Evolutionary conservation across 345 rosid species (phyloP).

Genomic region (Crucihimalaya himalaica): DNA sequence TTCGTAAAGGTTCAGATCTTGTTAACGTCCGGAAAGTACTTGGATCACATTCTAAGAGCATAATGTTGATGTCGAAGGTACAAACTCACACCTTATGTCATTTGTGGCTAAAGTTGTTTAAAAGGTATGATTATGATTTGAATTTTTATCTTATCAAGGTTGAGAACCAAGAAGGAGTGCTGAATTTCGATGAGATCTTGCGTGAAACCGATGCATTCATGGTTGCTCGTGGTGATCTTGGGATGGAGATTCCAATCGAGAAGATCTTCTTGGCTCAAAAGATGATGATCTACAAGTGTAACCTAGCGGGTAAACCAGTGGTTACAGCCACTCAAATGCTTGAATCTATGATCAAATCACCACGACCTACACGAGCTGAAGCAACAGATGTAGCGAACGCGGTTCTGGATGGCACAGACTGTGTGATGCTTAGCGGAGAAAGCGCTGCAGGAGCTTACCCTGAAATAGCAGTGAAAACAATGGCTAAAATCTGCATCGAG

Average conservation of each 20-base stretch:
- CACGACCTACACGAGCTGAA: constrained; percentile 28
- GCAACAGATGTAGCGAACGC: constrained; percentile 32
- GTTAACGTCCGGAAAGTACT: constrained; percentile 52
- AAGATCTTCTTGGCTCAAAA: constrained; percentile 79
- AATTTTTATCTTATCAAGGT: constrained; percentile 43
- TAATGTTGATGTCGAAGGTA: constrained; percentile 36
- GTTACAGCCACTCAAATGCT: constrained; percentile 32
- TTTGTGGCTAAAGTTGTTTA: neutral
- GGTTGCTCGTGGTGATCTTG: constrained; percentile 91
- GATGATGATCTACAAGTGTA: constrained; percentile 61
- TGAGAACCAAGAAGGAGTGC: constrained; percentile 69
- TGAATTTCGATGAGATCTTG: constrained; percentile 60
- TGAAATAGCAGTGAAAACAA: constrained; percentile 20
- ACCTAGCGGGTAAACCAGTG: constrained; percentile 46
- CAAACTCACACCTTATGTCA: neutral
- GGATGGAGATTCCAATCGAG: constrained; percentile 84
- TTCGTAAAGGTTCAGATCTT: constrained; percentile 61
- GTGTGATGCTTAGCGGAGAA: constrained; percentile 31
- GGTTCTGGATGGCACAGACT: constrained; percentile 28
- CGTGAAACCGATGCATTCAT: constrained; percentile 65
- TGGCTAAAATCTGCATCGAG: constrained; percentile 24
- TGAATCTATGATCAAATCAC: constrained; percentile 32
- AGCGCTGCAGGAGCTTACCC: constrained; percentile 33
- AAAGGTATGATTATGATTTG: neutral
- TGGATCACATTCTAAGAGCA: constrained; percentile 47